A percentile compares a stretch with the other conserved stretches of the same genome.
Evolutionary conservation across 805 yeast genomes (phyloP).

Genomic region (Starmerella potacharoeniae): DNA sequence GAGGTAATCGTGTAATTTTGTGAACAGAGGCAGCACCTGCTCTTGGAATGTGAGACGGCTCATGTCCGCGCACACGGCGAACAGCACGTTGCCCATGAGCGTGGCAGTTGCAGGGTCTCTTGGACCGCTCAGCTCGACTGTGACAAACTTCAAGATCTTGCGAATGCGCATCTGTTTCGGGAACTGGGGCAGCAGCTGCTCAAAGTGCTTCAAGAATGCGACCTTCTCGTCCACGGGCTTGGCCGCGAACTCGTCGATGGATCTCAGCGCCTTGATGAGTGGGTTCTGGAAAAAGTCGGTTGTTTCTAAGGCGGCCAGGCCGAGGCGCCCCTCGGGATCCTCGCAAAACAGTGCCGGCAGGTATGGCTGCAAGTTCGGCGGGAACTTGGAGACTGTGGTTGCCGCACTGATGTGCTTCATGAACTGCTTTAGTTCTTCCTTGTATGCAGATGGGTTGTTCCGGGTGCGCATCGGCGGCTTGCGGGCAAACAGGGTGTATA

Average conservation of each 20-base stretch:
- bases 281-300: conserved; percentile 74
- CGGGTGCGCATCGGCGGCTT: conserved; percentile 40
- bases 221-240: conserved; percentile 55
- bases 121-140: conserved; percentile 35
- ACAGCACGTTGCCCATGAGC: conserved; percentile 18
- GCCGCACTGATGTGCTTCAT: conserved; percentile 29
- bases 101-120: conserved; percentile 21
- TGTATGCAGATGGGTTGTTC: conserved; percentile 38
- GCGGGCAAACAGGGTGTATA: conserved; percentile 52
- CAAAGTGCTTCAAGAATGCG: conserved; percentile 55
- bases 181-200: conserved; percentile 42
- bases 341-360: conserved; percentile 32
- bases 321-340: conserved; percentile 44
- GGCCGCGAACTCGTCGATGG: conserved; percentile 73
- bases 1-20: conserved; percentile 31
- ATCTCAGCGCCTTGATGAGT: conserved; percentile 64
- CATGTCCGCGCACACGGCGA: conserved; percentile 43
- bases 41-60: conserved; percentile 74
- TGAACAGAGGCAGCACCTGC: conserved; percentile 41
- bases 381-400: conserved; percentile 33
- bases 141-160: conserved; percentile 62
- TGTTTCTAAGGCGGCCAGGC: conserved; percentile 57
- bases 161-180: conserved; percentile 48
- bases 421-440: conserved; percentile 38
- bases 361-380: conserved; percentile 36